Evolutionary conservation across 2,329 filamentous ascomycete genomes (phyloP), one percentile per base, ranked within the genome.

Genomic region (Calonectria honghensis): DNA sequence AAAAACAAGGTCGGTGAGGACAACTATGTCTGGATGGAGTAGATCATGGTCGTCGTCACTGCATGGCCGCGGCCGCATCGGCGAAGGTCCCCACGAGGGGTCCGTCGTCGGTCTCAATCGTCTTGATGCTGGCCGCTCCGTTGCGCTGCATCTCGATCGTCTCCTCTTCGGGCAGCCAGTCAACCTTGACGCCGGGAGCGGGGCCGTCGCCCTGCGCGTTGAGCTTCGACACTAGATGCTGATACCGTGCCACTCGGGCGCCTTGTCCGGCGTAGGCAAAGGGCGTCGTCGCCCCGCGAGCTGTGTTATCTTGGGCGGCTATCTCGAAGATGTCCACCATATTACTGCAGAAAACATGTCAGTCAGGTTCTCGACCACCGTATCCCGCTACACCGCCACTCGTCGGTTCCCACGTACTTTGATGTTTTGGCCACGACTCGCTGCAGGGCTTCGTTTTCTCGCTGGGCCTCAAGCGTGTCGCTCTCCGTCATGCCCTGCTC

Each of bases 311-410:
- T 73, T 90, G 88, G 29, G 91, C 90, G 45, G 90, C 88, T 80
- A 93, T 92, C 76, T 93, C 91, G 84, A 93, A 93, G 61, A 93
- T 91, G 81, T 93, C 92, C 74, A 93, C 91, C 85, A 93, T 90
- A 79, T 93, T 92, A 80, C 92, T 93, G 80, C 65, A 75, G 61
- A 39, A 31, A 39, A 61, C 24, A 63, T 63, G 57, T 63, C 57
- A 63, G 37, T 41, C 37, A 20, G 31, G 31, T 27, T 16, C 54
- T 81, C 50, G 80, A 74, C 59, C 37, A 61, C 32, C 24, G n/a
- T 27, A 32, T 67, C 6, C 31, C 27, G 35, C 11, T 10, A 41
- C 54, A 29, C 29, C 59, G 24, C 54, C 32, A 61, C 57, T 35
- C 61, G 31, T 63, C 41, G 24, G 32, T 16, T 29, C 27, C 11